Conservation (phyloP, 2,329 filamentous ascomycete genomes). For the Cucurbitaria berberidis region DNA sequence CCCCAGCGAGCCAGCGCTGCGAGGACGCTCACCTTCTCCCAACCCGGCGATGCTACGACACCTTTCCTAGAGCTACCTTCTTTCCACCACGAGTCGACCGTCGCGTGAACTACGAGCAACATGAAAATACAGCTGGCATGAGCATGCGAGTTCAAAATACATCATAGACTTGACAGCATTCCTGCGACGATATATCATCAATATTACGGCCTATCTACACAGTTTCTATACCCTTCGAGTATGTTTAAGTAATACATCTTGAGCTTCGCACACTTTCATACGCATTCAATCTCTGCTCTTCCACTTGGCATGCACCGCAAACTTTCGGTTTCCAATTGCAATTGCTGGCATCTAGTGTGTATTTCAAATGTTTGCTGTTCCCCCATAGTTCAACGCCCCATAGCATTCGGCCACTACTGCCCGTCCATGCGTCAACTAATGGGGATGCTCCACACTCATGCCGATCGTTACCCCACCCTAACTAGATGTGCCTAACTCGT, state of each 20-base stretch:
- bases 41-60: conserved; percentile 34
- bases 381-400: too few relatives aligned
- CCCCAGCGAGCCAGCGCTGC: conserved; percentile 43
- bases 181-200: not conserved
- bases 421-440: too few relatives aligned
- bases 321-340: not conserved
- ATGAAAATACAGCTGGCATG: not conserved
- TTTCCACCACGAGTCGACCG: not conserved
- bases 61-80: conserved; percentile 2
- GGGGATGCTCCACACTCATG: too few relatives aligned
- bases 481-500: not conserved
- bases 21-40: conserved; percentile 43
- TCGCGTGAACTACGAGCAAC: not conserved
- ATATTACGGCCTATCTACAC: not conserved
- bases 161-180: conserved; percentile 7
- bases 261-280: not conserved
- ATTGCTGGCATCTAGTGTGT: not conserved
- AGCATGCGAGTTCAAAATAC: not conserved
- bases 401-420: not conserved
- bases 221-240: not conserved
- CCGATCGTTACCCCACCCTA: not conserved
- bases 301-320: not conserved
- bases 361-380: not conserved
- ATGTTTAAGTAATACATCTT: not conserved
- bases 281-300: not conserved